These are phyloP conservation scores for Amanita molliuscula DNA, from an alignment of 768 basidiomycete genomes.

Conservation along the genomic window DNA sequence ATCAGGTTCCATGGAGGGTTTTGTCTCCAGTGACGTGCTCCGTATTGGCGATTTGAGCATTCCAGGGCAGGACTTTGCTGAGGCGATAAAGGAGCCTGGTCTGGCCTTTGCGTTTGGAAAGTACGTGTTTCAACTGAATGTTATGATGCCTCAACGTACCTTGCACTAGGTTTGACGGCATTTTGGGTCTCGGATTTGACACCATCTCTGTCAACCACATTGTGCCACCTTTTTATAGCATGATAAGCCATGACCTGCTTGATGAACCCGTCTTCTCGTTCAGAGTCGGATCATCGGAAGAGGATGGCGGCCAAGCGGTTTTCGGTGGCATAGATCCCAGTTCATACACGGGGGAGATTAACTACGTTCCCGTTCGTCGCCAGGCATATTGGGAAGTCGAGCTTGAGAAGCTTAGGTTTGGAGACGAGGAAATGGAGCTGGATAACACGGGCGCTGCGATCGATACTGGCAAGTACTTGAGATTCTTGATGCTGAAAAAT, in stretches of 20 bases:
- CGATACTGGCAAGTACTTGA: constrained; percentile 53
- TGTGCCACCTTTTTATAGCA: constrained; percentile 87
- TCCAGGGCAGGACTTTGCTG: constrained; percentile 78
- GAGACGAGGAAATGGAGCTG: constrained; percentile 79
- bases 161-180: constrained; percentile 76
- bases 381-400: constrained; percentile 99
- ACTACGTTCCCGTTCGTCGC: constrained; percentile 84
- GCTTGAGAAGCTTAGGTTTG: constrained; percentile 78
- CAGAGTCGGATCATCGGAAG: constrained; percentile 78
- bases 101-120: constrained; percentile 96
- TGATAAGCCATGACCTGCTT: constrained; percentile 76
- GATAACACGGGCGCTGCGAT: constrained; percentile 92
- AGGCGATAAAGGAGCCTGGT: constrained; percentile 93
- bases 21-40: constrained; percentile 77
- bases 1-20: constrained; percentile 94
- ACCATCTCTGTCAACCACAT: constrained; percentile 93
- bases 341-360: constrained; percentile 73
- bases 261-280: constrained; percentile 89
- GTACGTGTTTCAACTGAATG: constrained; percentile 30
- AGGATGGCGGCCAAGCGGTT: constrained; percentile 82
- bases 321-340: constrained; percentile 82
- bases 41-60: constrained; percentile 77
- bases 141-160: neutral
- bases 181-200: constrained; percentile 89
- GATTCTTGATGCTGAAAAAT: neutral